Percentiles rank a stretch among this genome's conserved stretches.
Evolutionary conservation across 805 yeast genomes (phyloP).

Genomic region (Hanseniaspora jakobsenii): DNA sequence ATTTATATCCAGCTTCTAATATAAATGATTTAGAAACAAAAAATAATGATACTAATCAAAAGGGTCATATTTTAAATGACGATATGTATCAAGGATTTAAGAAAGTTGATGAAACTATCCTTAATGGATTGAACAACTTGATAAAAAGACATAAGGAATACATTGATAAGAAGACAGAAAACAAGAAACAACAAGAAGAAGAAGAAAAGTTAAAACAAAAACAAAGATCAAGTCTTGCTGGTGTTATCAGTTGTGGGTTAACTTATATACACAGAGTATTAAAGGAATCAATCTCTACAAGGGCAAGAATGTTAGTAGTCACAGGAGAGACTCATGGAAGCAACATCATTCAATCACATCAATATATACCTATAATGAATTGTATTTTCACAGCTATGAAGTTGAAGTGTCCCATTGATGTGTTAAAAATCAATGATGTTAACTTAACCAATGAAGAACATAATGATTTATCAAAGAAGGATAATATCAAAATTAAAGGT

Average conservation of each 20-base stretch:
- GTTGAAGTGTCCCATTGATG: conserved; percentile 78
- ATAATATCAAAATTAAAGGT: conserved; percentile 16
- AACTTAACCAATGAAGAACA: background rate
- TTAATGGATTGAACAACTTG: conserved; percentile 44
- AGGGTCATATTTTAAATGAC: conserved; percentile 31
- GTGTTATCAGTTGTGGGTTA: conserved; percentile 73
- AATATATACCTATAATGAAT: conserved; percentile 89
- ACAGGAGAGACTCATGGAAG: conserved; percentile 36
- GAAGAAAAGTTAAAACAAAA: too few species aligned
- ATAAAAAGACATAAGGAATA: conserved; percentile 26
- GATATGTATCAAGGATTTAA: conserved; percentile 81
- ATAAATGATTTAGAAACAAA: conserved; percentile 2
- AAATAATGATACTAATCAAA: conserved; percentile 9
- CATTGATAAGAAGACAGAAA: conserved; percentile 26
- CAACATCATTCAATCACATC: conserved; percentile 62
- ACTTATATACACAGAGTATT: conserved; percentile 63
- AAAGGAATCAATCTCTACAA: conserved; percentile 34
- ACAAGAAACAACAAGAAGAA: conserved; percentile 17
- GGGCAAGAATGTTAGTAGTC: conserved; percentile 53
- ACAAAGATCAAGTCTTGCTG: conserved; percentile 46
- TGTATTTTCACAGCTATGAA: conserved; percentile 92
- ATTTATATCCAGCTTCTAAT: background rate
- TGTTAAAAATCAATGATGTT: conserved; percentile 48
- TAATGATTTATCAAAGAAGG: background rate
- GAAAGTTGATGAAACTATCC: conserved; percentile 60